These are phyloP conservation scores for Dendrothele bispora DNA, from an alignment of 768 basidiomycete species.

Conservation along the genomic window DNA sequence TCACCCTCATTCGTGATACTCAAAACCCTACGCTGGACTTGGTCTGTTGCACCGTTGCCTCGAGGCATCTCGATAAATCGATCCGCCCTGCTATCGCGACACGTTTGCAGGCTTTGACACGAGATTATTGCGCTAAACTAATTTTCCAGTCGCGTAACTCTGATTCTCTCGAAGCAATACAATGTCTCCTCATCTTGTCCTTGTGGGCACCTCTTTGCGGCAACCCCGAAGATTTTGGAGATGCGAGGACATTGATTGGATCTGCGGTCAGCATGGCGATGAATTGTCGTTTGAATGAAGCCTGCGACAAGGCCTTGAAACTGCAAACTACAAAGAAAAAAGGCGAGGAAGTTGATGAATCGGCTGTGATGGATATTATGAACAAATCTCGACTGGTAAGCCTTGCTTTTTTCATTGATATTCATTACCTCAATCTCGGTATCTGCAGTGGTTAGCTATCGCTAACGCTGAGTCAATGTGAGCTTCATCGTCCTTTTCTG, in stretches of 20 bases:
- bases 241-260: neutral
- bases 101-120: slow-evolving; percentile 36
- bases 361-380: slow-evolving; percentile 24
- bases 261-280: slow-evolving; percentile 43
- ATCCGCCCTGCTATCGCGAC: slow-evolving; percentile 31
- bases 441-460: slow-evolving; percentile 33
- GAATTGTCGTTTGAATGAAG: slow-evolving; percentile 38
- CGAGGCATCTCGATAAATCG: slow-evolving; percentile 34
- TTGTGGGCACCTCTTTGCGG: slow-evolving; percentile 39
- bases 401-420: slow-evolving; percentile 2
- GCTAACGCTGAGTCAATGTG: slow-evolving; percentile 34
- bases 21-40: slow-evolving; percentile 32
- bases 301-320: slow-evolving; percentile 28
- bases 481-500: slow-evolving; percentile 2
- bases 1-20: slow-evolving; percentile 28
- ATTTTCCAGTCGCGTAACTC: slow-evolving; percentile 35
- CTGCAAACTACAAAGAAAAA: slow-evolving; percentile 23
- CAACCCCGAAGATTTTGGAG: neutral
- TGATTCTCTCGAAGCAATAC: slow-evolving; percentile 36
- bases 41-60: slow-evolving; percentile 41
- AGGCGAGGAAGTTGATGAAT: slow-evolving; percentile 17
- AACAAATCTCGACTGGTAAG: slow-evolving; percentile 39
- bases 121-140: slow-evolving; percentile 34
- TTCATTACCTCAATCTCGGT: slow-evolving; percentile 3
- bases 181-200: slow-evolving; percentile 36